Evolutionary conservation across 2,329 filamentous ascomycete genomes (phyloP), one percentile per base, ranked within the genome.

Genomic region (Colletotrichum viniferum): DNA sequence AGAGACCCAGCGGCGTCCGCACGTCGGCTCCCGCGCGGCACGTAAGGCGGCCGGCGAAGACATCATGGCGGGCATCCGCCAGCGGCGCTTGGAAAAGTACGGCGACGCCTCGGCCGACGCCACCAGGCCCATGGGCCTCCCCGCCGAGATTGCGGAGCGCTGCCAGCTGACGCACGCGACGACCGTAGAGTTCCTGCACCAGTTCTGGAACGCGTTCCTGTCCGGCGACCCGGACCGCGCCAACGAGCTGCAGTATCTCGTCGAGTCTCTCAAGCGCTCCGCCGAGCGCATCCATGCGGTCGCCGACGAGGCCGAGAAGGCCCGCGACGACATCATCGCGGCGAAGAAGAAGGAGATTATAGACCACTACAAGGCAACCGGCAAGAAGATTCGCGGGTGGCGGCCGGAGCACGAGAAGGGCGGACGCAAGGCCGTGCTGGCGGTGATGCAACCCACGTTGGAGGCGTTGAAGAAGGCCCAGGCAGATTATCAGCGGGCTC

Each of bases 171-270:
- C 96, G 0, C 96, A 98, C 82, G 96, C 96, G 69, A 99, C 97
- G 0, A 97, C 95, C 0, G 94, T 95, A 48, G 97, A 99, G 81
- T 99, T 98, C 81, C 87, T 99, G n/a, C 95, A 96, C 80, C 97
- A 98, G 83, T 99, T 99, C 86, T 99, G 96, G 96, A 90, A 92
- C 38, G 92, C 96, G 0, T 99, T 98, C 81, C 89, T 98, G 30
- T 98, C 96, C 0, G 96, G 96, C 16, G 95, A 98, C 81, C 86
- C 94, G 1, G 93, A 95, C 75, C 93, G 95, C 38, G 95, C 95
- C 1, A 89, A 89, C 56, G 96, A 99, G 84, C 89, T 98, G 16
- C 92, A 93, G 8, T 95, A 94, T 77, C 89, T 98, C 62, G 92
- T 94, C 9, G 95, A 98, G 82, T 96, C 96, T 12, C 88, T 99